Percentiles rank a stretch among this genome's conserved stretches.
These are phyloP conservation scores for Naganishia onofrii DNA, from an alignment of 768 basidiomycete species.

Conservation along the genomic window DNA sequence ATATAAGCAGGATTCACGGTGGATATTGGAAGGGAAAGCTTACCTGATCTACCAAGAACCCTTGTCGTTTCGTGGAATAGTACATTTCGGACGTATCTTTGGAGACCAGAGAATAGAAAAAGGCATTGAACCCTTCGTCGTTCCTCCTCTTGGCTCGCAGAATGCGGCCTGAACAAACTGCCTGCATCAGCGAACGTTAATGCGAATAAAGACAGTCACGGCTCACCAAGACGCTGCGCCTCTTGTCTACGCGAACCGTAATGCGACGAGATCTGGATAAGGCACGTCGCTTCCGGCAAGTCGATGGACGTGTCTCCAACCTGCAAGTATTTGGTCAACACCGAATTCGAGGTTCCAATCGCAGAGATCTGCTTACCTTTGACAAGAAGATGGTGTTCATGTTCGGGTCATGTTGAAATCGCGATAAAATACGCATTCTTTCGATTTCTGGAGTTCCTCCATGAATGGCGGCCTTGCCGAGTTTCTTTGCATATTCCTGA, in stretches of 20 bases:
- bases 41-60: slow-evolving; percentile 91
- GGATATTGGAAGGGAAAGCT: slow-evolving; percentile 5
- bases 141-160: slow-evolving; percentile 94
- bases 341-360: not conserved
- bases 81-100: slow-evolving; percentile 99
- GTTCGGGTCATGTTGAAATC: slow-evolving; percentile 91
- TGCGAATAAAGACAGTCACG: not conserved
- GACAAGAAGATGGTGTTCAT: slow-evolving; percentile 99
- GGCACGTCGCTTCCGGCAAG: slow-evolving; percentile 95
- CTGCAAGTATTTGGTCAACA: slow-evolving; percentile 52
- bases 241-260: slow-evolving; percentile 98
- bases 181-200: slow-evolving; percentile 4
- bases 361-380: slow-evolving; percentile 61
- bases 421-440: slow-evolving; percentile 87
- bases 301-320: slow-evolving; percentile 99
- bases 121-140: slow-evolving; percentile 99
- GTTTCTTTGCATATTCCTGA: slow-evolving; percentile 79
- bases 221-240: slow-evolving; percentile 82
- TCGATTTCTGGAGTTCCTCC: slow-evolving; percentile 93
- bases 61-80: slow-evolving; percentile 97
- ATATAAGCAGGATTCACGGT: not conserved
- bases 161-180: slow-evolving; percentile 68
- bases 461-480: slow-evolving; percentile 92
- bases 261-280: slow-evolving; percentile 98
- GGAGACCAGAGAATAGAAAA: slow-evolving; percentile 98